Evolutionary conservation across 495 filamentous ascomycete genomes (phyloP), one percentile per base, ranked within the genome.

Genomic region (Hypomontagnella monticulosa): DNA sequence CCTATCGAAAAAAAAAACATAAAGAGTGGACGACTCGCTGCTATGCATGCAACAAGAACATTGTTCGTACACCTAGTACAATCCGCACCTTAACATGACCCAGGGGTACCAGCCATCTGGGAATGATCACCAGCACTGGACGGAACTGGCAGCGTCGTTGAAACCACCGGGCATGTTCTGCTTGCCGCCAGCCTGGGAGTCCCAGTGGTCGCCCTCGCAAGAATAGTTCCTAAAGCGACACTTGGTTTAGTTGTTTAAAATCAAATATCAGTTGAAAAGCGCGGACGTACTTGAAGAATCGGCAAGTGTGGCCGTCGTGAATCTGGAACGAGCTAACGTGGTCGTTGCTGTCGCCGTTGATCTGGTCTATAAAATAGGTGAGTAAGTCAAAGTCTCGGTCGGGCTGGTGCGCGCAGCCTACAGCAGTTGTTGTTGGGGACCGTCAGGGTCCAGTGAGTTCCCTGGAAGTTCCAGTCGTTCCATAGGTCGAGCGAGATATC

Each of bases 241-340:
- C 38, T 47, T 27, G 27, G 49, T 11, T 7, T 15, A 15, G 34
- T 8, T 7, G 4, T 19, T 7, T 7, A 12, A 0, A 18, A 14
- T 5, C 30, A 11, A n/a, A n/a, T n/a, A 6, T 27, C 23, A 6
- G 23, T 27, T 27, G 23, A 6, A 1, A 14, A 12, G 15, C 3
- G 32, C 8, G 4, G 38, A 27, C 49, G 12, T 43, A 42, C 38
- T 43, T 55, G 51, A 43, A 55, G 51, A 43, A 55, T 33, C 38
- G 18, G 51, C 51, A 55, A 33, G 51, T 55, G 51, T 55, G 36
- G 18, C 49, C 49, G 12, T 52, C 49, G 34, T 40, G 49, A 12
- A 55, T 20, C 1, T 30, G 20, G 32, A 55, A 43, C 16, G 49
- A 41, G 23, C 38, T 55, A 32, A 43, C 51, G 12, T 55, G 51